Conservation (phyloP, 495 filamentous ascomycete species). For the Barbatosphaeria neglecta region DNA sequence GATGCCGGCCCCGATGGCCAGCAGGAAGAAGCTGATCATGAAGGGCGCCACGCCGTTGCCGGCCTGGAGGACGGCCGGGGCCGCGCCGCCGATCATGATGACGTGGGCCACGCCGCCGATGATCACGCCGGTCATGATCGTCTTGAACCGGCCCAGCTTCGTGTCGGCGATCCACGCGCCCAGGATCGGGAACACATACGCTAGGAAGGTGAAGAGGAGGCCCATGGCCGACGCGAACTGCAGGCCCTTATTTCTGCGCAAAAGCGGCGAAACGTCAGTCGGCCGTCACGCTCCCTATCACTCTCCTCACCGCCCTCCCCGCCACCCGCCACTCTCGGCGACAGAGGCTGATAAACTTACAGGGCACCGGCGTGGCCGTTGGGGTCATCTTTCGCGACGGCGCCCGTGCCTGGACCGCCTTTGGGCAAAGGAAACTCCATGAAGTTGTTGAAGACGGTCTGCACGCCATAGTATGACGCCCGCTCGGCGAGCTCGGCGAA, state of each 20-base stretch:
- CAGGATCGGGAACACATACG: constrained; percentile 42
- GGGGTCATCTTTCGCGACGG: constrained; percentile 13
- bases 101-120: constrained; percentile 45
- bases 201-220: constrained; percentile 40
- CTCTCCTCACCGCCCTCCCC: background rate
- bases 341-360: background rate
- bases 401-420: constrained; percentile 43
- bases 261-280: background rate
- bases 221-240: constrained; percentile 39
- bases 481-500: constrained; percentile 38
- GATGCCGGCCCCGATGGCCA: constrained; percentile 48
- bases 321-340: no score
- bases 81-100: constrained; percentile 42
- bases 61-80: constrained; percentile 36
- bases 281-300: background rate
- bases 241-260: constrained; percentile 27
- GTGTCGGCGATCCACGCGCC: constrained; percentile 39
- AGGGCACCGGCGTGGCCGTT: constrained; percentile 19
- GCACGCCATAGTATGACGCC: constrained; percentile 37
- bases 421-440: constrained; percentile 34
- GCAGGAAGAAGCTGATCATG: constrained; percentile 36
- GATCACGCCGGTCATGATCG: constrained; percentile 40
- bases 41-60: constrained; percentile 40
- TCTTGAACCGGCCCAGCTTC: constrained; percentile 37
- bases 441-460: constrained; percentile 39